Base-by-base conservation (phyloP, 441 rosid species). In the Manihot esculenta region DNA sequence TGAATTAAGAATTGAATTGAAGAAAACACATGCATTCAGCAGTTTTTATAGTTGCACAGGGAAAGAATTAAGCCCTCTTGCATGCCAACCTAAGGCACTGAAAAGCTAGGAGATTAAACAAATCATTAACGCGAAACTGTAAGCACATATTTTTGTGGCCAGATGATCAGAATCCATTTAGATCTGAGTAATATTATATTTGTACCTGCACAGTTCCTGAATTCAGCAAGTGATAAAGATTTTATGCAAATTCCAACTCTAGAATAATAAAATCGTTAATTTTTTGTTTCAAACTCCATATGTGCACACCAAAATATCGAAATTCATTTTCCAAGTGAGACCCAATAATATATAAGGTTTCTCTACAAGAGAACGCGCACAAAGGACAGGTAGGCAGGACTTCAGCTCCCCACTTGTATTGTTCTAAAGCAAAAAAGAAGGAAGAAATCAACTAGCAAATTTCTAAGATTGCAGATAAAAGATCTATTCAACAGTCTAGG, bases 121-220 rank as follows among this genome's bases (percentile, higher is more conserved):
- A 5, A 57, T 18, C 38, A 57, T 57, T 6, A 57, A 35, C 6
- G 5, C 18, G 24, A 60, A 2, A 35, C 24, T 35, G 18, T 42
- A 44, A 21, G 66, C 21, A 44, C 23, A 62, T 21, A 63, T 35
- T 23, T 45, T 5, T 5, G 14, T 42, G 54, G 15, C 45, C 50
- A 23, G 67, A 45, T 7, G 42, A 62, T 42, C 50, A 62, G 8
- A 41, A 44, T 62, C 27, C 49, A 62, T 62, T 62, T 42, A 41
- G 3, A 62, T 41, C 38, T 42, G 17, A 41, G 50, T 41, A 48
- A 13, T 58, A 14, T 12, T 62, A 21, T 1, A 42, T 12, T 23
- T 11, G 35, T 21, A 41, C 50, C 2, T 12, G 0, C 4, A 9
- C 15, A 62, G 21, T 62, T 20, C 48, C 27, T 10, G 66, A 35